Evolutionary conservation across 2,329 filamentous ascomycete species (phyloP).

Genomic region (Colletotrichum tanaceti): DNA sequence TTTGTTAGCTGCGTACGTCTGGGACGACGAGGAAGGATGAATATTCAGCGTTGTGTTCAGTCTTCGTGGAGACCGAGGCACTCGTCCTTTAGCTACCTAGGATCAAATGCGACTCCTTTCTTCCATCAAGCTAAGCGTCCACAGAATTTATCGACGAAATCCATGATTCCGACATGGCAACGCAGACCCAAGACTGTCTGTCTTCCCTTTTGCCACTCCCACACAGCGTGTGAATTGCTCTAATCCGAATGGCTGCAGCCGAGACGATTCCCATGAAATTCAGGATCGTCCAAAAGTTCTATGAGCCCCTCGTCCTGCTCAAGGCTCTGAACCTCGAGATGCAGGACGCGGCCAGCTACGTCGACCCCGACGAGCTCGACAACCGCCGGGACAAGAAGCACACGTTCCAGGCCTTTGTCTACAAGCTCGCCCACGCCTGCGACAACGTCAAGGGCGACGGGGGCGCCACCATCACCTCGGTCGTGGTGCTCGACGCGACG

Average conservation of each 20-base stretch:
- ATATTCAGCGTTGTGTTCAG: too few relatives aligned
- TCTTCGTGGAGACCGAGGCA: too few relatives aligned
- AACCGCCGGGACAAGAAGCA: slow-evolving; percentile 39
- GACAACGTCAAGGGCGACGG: slow-evolving; percentile 43
- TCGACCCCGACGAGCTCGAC: not conserved
- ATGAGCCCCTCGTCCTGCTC: slow-evolving; percentile 23
- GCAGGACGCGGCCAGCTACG: not conserved
- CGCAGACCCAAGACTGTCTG: not conserved
- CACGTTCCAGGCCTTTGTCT: slow-evolving; percentile 46
- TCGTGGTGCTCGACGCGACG: slow-evolving; percentile 45
- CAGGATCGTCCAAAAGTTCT: slow-evolving; percentile 1
- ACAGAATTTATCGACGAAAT: too few relatives aligned
- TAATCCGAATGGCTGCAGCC: not conserved
- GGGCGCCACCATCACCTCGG: slow-evolving; percentile 47
- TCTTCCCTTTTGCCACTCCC: not conserved
- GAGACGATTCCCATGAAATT: not conserved
- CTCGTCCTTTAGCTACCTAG: too few relatives aligned
- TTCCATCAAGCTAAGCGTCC: too few relatives aligned
- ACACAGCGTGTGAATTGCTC: not conserved
- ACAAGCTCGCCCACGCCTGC: slow-evolving; percentile 48
- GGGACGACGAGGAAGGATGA: not conserved
- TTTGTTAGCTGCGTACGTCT: not conserved
- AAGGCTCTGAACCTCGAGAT: slow-evolving; percentile 22
- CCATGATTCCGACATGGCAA: not conserved
- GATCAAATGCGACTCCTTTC: not conserved